Conservation (phyloP, 345 rosid species). For the Eucalyptus polybractea region DNA sequence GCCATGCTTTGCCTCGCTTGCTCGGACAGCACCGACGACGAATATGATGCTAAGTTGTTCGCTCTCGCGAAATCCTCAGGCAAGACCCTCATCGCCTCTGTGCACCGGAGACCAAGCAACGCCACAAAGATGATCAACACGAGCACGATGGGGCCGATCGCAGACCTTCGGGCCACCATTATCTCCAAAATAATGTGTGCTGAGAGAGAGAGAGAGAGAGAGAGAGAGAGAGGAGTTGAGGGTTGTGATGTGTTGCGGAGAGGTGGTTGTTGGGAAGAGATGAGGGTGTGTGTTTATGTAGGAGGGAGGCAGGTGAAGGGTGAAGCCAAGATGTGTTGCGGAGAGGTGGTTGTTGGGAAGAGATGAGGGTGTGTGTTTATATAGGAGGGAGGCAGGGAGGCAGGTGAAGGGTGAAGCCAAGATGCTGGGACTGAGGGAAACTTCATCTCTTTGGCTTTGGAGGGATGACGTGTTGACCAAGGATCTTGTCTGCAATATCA, state of each 20-base stretch:
- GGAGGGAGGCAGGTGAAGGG: background rate
- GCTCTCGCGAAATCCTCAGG: background rate
- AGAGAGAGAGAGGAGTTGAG: background rate
- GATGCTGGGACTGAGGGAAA: background rate
- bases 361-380: background rate
- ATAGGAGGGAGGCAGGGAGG: background rate
- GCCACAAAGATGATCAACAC: background rate
- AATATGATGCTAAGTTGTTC: conserved; percentile 4
- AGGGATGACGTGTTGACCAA: background rate
- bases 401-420: background rate
- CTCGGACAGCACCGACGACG: conserved; percentile 1
- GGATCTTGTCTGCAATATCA: background rate
- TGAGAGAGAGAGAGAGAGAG: background rate
- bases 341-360: background rate
- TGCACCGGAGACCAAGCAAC: background rate
- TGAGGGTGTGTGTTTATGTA: background rate
- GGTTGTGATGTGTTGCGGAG: background rate
- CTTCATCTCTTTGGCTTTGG: background rate
- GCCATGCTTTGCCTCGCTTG: conserved; percentile 12
- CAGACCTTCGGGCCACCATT: background rate
- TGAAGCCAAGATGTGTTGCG: background rate
- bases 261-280: background rate
- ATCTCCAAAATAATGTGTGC: background rate
- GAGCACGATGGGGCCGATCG: background rate
- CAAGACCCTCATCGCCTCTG: background rate